Conservation (phyloP, 495 filamentous ascomycete species). For the Recurvomyces mirabilis region DNA sequence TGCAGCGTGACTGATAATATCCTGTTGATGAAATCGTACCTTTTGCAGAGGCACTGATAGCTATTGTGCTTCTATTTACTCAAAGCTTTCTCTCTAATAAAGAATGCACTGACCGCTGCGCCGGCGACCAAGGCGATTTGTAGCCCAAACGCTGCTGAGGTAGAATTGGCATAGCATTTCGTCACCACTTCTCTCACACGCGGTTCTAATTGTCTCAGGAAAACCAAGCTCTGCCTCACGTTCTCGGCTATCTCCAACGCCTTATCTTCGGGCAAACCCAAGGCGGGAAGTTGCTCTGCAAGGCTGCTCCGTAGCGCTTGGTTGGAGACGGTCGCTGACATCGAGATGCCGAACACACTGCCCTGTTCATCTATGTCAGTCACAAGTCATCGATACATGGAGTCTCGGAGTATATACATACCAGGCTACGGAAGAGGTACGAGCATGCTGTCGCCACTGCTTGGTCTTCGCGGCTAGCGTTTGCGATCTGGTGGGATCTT, state of each 20-base stretch:
- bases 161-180: slow-evolving; percentile 49
- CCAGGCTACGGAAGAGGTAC: slow-evolving; percentile 76
- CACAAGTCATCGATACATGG: not conserved
- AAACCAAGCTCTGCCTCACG: slow-evolving; percentile 64
- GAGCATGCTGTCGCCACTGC: slow-evolving; percentile 75
- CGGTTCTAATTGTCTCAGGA: slow-evolving; percentile 56
- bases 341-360: slow-evolving; percentile 58
- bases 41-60: too few species aligned
- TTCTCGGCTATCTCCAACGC: slow-evolving; percentile 58
- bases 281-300: slow-evolving; percentile 15
- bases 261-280: slow-evolving; percentile 34
- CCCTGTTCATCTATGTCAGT: slow-evolving; percentile 25
- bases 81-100: slow-evolving; percentile 13
- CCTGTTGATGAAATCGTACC: too few species aligned
- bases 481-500: slow-evolving; percentile 47
- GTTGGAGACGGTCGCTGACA: slow-evolving; percentile 64
- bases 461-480: slow-evolving; percentile 54
- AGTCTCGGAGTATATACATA: too few species aligned
- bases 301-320: slow-evolving; percentile 52
- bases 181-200: slow-evolving; percentile 50
- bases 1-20: too few species aligned
- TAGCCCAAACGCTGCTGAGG: slow-evolving; percentile 26
- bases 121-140: slow-evolving; percentile 24
- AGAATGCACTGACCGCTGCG: slow-evolving; percentile 14
- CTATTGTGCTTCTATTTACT: too few species aligned